Evolutionary conservation across 1,284 basidiomycete genomes (phyloP).

Genomic region (Bondarzewia mesenterica): DNA sequence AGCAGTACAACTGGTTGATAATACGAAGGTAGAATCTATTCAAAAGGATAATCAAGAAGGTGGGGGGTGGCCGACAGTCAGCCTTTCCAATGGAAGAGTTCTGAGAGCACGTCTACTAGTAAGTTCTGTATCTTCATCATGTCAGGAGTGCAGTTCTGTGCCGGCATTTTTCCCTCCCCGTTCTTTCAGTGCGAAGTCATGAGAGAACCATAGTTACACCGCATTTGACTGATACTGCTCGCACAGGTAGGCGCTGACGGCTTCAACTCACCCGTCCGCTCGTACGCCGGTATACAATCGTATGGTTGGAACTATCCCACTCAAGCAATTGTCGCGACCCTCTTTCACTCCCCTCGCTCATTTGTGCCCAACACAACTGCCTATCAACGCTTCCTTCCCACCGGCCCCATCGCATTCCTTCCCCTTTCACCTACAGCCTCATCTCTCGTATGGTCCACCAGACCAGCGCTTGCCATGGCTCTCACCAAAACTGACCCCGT

Average conservation of each 20-base stretch:
- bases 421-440: slow-evolving; percentile 74
- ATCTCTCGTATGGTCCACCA: slow-evolving; percentile 95
- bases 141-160: slow-evolving; percentile 15
- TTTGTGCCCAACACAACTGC: slow-evolving; percentile 69
- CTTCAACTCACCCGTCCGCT: slow-evolving; percentile 87
- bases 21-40: slow-evolving; percentile 63
- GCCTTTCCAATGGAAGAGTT: slow-evolving; percentile 52
- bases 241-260: slow-evolving; percentile 92
- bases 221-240: not conserved
- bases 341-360: slow-evolving; percentile 59
- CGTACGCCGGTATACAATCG: slow-evolving; percentile 80
- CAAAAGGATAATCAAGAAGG: slow-evolving; percentile 32
- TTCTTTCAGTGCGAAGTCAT: not conserved
- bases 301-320: slow-evolving; percentile 92
- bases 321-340: slow-evolving; percentile 87
- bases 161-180: too few species aligned
- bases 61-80: slow-evolving; percentile 69
- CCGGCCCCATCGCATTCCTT: slow-evolving; percentile 92
- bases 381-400: slow-evolving; percentile 93
- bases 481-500: slow-evolving; percentile 62
- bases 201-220: too few species aligned
- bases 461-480: slow-evolving; percentile 67
- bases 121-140: too few species aligned
- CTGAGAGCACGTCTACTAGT: slow-evolving; percentile 71
- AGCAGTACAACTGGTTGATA: slow-evolving; percentile 51